These are phyloP conservation scores for Aspergillus asperescens DNA, from an alignment of 495 filamentous ascomycete species.

Conservation along the genomic window DNA sequence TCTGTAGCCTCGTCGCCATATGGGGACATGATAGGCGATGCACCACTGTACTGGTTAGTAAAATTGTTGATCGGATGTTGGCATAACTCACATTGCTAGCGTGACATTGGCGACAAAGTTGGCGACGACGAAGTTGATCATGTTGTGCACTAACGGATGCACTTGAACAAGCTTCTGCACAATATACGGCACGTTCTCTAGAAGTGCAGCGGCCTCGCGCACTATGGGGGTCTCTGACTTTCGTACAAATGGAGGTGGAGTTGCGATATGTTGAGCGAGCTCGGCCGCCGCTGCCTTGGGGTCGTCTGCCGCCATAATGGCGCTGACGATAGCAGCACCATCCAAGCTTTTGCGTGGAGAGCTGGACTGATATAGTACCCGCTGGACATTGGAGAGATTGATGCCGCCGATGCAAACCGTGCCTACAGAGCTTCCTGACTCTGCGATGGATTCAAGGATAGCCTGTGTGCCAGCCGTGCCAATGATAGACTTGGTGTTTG, in stretches of 20 bases:
- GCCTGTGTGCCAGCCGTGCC: slow-evolving; percentile 69
- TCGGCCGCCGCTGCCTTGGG: slow-evolving; percentile 55
- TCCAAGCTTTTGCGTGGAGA: slow-evolving; percentile 52
- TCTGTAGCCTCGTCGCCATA: slow-evolving; percentile 79
- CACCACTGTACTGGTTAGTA: slow-evolving; percentile 48
- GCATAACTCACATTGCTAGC: slow-evolving; percentile 54
- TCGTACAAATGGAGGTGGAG: slow-evolving; percentile 45
- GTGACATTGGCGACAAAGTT: slow-evolving; percentile 91
- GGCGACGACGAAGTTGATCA: slow-evolving; percentile 92
- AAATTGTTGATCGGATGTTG: neutral
- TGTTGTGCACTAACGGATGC: slow-evolving; percentile 85
- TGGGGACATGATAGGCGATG: slow-evolving; percentile 90
- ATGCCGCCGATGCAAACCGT: slow-evolving; percentile 86
- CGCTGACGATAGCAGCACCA: slow-evolving; percentile 86
- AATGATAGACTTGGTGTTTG: slow-evolving; percentile 75
- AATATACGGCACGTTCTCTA: slow-evolving; percentile 47
- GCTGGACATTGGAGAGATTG: slow-evolving; percentile 69
- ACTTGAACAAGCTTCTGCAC: slow-evolving; percentile 52
- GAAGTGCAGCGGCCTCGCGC: slow-evolving; percentile 35
- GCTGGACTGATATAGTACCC: slow-evolving; percentile 62
- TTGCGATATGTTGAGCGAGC: slow-evolving; percentile 48
- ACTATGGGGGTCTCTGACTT: slow-evolving; percentile 16
- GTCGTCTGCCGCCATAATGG: slow-evolving; percentile 68
- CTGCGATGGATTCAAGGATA: slow-evolving; percentile 58
- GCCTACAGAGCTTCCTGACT: slow-evolving; percentile 40